Evolutionary conservation across 2,329 filamentous ascomycete genomes (phyloP).

Genomic region (Ceratocystis huliohia): DNA sequence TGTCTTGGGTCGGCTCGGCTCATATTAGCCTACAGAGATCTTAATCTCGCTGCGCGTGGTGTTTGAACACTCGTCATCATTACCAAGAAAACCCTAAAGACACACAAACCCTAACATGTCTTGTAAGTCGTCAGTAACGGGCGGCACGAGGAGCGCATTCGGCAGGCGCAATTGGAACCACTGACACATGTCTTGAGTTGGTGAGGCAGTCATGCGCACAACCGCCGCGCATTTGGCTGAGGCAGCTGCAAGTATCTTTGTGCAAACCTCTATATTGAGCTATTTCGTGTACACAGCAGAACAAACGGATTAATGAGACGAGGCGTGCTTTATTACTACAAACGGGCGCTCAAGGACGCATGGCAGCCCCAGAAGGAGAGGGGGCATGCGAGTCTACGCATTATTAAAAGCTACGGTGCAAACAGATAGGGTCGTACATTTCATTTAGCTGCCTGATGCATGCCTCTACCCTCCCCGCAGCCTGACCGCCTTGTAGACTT

Average conservation of each 20-base stretch:
- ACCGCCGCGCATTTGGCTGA: background rate
- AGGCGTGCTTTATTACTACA: background rate
- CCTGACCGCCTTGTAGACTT: too few relatives aligned
- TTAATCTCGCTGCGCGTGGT: background rate
- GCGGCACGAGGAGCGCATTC: too few relatives aligned
- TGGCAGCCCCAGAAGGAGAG: background rate
- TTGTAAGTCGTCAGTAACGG: background rate
- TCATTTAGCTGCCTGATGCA: background rate
- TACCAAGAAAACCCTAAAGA: background rate
- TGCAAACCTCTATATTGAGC: background rate
- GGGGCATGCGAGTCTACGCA: background rate
- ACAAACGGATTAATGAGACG: slow-evolving; percentile 1
- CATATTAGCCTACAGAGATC: background rate
- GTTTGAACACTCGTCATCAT: background rate
- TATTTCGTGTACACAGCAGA: background rate
- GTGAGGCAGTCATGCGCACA: background rate
- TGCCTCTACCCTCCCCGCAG: background rate
- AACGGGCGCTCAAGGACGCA: background rate
- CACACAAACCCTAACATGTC: background rate
- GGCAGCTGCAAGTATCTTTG: background rate
- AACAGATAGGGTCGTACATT: background rate
- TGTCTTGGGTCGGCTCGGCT: background rate
- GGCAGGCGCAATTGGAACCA: too few relatives aligned
- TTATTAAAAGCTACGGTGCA: background rate
- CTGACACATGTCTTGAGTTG: slow-evolving; percentile 10